phyloP scores from a whole-genome alignment of 257 asterid genomes.

The Handroanthus guayacan region DNA sequence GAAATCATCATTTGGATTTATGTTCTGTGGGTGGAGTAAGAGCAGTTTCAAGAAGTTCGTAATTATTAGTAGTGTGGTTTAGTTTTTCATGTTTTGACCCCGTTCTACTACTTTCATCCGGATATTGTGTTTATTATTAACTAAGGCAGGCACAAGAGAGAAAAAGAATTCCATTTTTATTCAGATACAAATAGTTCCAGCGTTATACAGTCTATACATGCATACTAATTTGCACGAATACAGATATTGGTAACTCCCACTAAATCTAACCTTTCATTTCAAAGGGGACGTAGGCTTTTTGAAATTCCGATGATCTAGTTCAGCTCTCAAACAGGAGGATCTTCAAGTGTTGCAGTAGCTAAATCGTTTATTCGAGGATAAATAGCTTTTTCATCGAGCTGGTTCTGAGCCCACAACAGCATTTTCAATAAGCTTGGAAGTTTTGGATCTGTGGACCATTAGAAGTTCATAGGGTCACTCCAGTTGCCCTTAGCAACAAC shows the following conservation, averaged over 20 bases:
- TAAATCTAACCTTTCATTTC: conserved; percentile 14
- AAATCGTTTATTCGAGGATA: conserved; percentile 79
- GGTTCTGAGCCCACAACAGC: conserved; percentile 80
- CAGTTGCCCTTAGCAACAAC: background rate
- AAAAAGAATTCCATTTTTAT: background rate
- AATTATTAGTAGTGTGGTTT: background rate
- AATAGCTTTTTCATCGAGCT: conserved; percentile 75
- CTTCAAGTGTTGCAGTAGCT: conserved; percentile 77
- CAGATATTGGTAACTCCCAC: conserved; percentile 14
- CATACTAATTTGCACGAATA: conserved; percentile 23
- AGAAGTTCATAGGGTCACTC: background rate
- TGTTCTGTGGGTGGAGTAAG: conserved; percentile 48
- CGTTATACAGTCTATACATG: background rate
- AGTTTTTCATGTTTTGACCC: background rate
- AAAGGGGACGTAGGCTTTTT: conserved; percentile 1
- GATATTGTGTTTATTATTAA: too few relatives aligned
- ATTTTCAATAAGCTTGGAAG: conserved; percentile 89
- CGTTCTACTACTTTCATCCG: too few relatives aligned
- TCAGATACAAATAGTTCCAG: conserved; percentile 23
- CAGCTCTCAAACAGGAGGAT: conserved; percentile 60
- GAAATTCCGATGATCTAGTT: background rate
- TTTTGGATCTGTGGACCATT: conserved; percentile 74
- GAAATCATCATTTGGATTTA: conserved; percentile 46
- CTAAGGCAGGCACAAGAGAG: background rate
- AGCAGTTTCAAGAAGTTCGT: background rate